Conservation (phyloP, 2,329 filamentous ascomycete genomes). For the Teratosphaeria gauchensis region DNA sequence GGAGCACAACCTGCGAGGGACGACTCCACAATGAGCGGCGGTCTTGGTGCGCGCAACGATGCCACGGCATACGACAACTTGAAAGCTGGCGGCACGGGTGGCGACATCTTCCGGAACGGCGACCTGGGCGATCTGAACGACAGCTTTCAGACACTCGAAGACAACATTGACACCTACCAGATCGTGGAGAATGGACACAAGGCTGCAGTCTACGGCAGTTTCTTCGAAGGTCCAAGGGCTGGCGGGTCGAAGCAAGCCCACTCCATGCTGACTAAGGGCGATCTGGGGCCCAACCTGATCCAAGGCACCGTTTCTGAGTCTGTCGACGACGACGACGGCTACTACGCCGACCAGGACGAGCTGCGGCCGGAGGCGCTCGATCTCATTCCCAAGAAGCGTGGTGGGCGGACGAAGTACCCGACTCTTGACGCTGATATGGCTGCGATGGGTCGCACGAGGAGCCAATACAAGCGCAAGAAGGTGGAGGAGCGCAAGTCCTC, state of each 20-base stretch:
- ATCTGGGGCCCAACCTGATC: neutral
- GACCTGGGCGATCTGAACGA: neutral
- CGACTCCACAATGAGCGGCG: neutral
- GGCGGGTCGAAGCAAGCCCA: neutral
- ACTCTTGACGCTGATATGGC: neutral
- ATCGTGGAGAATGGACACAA: neutral
- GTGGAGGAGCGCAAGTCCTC: neutral
- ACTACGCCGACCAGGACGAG: neutral
- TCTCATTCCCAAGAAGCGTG: neutral
- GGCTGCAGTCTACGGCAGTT: neutral
- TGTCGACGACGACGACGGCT: neutral
- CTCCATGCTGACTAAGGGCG: neutral
- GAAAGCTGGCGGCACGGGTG: neutral
- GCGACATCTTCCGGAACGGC: neutral
- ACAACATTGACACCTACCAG: neutral
- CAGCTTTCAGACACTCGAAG: neutral
- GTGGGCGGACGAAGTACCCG: slow-evolving; percentile 5
- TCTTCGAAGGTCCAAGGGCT: neutral
- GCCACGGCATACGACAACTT: neutral
- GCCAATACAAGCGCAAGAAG: slow-evolving; percentile 2
- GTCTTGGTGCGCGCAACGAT: neutral
- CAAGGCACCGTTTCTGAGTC: neutral
- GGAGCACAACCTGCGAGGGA: neutral
- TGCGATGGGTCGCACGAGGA: neutral
- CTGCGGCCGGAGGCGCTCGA: neutral